phyloP scores from a whole-genome alignment of 2,329 filamentous ascomycete species.

The Talaromyces atroroseus region DNA sequence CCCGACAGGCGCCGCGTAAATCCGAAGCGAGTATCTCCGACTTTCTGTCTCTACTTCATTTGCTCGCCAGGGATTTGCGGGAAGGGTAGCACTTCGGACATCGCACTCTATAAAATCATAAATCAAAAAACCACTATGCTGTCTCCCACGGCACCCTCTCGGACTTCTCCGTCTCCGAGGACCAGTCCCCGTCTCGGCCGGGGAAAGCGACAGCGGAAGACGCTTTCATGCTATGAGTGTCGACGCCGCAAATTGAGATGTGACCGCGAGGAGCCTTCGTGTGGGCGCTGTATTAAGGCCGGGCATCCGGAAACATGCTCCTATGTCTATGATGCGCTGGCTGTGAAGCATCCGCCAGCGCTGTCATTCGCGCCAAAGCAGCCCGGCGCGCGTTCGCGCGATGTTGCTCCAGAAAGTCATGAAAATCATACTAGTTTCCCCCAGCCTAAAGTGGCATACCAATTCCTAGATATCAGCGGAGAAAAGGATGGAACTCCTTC shows the following conservation, averaged over 20 bases:
- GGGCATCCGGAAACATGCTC: constrained; percentile 12
- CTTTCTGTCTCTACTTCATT: neutral
- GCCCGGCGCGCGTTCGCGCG: neutral
- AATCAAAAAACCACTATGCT: neutral
- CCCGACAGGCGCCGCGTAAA: neutral
- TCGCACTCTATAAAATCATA: neutral
- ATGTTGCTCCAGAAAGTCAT: neutral
- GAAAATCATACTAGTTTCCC: neutral
- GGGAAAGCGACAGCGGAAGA: constrained; percentile 10
- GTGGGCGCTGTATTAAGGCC: constrained; percentile 16
- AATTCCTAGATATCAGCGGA: constrained; percentile 5
- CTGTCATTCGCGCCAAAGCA: neutral
- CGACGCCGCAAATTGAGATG: constrained; percentile 13
- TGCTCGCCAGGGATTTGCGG: neutral
- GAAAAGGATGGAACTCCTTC: neutral
- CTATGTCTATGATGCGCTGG: constrained; percentile 3
- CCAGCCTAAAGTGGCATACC: neutral
- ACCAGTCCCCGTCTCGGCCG: neutral
- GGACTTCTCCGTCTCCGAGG: constrained; percentile 8
- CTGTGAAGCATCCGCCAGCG: neutral
- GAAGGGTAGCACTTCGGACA: too few relatives aligned
- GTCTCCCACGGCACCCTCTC: neutral
- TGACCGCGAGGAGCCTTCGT: constrained; percentile 17
- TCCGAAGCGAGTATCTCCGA: neutral
- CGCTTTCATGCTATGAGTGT: constrained; percentile 12